Percentiles rank a stretch among this genome's conserved stretches.
phyloP scores from a whole-genome alignment of 257 asterid genomes.

The Galeopsis tetrahit region DNA sequence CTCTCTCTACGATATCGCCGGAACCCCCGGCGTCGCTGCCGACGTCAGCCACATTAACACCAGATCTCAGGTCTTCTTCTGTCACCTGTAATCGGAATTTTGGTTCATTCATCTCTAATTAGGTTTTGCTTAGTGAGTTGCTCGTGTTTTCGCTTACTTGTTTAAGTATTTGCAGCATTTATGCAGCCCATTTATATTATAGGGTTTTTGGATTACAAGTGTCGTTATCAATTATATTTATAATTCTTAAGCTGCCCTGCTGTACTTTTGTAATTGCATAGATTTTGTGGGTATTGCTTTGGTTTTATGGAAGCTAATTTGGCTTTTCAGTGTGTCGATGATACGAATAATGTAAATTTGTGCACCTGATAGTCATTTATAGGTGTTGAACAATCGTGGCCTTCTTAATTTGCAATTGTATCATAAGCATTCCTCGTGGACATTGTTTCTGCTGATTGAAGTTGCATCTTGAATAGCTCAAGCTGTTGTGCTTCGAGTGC shows the following conservation, averaged over 20 bases:
- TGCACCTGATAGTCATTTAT: neutral
- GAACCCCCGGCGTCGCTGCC: conserved; percentile 90
- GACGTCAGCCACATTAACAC: conserved; percentile 93
- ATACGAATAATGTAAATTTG: neutral
- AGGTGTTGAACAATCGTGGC: neutral
- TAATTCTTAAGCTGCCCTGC: neutral
- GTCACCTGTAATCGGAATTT: neutral
- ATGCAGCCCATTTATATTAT: neutral
- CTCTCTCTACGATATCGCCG: conserved; percentile 89
- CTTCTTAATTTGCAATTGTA: neutral
- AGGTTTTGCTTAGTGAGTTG: neutral
- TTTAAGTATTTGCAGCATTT: neutral
- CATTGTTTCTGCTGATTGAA: neutral
- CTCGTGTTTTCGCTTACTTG: neutral
- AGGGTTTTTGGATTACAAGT: conserved; percentile 1
- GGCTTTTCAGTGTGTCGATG: neutral
- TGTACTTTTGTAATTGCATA: neutral
- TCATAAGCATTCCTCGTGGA: neutral
- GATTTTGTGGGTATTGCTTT: neutral
- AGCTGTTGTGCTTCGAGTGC: neutral
- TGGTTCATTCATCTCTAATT: neutral
- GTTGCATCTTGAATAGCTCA: neutral
- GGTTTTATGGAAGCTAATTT: neutral
- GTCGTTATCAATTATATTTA: neutral
- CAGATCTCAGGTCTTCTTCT: conserved; percentile 65